These are phyloP conservation scores for Yarrowia sp. DNA, from an alignment of 805 yeast species.

Conservation along the genomic window DNA sequence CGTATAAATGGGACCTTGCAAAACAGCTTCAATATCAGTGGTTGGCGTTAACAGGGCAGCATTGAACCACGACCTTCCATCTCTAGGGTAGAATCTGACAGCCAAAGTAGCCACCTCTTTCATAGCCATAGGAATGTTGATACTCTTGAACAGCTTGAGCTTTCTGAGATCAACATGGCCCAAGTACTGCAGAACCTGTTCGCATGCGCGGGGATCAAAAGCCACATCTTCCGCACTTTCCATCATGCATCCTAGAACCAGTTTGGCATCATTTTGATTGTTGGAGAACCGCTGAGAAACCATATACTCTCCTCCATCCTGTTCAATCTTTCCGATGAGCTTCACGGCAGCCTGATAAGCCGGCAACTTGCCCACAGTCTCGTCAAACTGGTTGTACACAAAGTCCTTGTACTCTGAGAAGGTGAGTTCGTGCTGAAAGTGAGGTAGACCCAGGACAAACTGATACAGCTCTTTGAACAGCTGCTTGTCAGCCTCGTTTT, in stretches of 20 bases:
- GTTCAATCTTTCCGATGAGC: conserved; percentile 18
- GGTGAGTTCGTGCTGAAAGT: conserved; percentile 25
- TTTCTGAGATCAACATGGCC: conserved; percentile 31
- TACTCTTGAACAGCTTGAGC: conserved; percentile 19
- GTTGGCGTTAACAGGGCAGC: conserved; percentile 6
- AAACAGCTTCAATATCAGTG: conserved; percentile 2
- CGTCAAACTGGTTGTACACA: conserved; percentile 4
- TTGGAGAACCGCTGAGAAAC: conserved; percentile 29
- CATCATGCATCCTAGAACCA: conserved; percentile 27
- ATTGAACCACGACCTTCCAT: conserved; percentile 28
- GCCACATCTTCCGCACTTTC: conserved; percentile 22
- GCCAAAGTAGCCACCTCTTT: conserved; percentile 22
- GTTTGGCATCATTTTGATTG: conserved; percentile 25
- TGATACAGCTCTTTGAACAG: conserved; percentile 2
- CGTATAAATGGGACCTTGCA: conserved; percentile 9
- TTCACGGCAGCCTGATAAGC: conserved; percentile 6
- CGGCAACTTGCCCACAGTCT: conserved; percentile 6
- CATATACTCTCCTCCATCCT: conserved; percentile 27
- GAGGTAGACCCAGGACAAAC: conserved; percentile 14
- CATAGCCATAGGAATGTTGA: conserved; percentile 11
- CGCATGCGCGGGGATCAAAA: background rate
- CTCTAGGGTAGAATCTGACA: conserved; percentile 14
- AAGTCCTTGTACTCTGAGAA: conserved; percentile 28
- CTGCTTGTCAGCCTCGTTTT: background rate
- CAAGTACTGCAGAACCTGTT: conserved; percentile 16